phyloP scores from a whole-genome alignment of 257 asterid species.

The Ajuga chamaepitys region DNA sequence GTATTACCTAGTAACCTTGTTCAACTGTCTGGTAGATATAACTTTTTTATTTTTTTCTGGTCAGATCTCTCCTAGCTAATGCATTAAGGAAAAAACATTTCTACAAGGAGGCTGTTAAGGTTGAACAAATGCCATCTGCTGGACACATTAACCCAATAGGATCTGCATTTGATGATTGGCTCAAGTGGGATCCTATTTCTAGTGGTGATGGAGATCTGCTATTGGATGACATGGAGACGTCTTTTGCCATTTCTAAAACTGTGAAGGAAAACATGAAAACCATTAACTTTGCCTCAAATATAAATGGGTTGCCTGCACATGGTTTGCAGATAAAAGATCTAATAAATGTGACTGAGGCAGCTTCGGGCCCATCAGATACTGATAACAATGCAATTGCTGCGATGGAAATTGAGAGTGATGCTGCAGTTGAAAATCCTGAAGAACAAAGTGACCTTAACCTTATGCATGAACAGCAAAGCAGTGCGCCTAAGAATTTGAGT shows the following conservation, averaged over 20 bases:
- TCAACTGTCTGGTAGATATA: not conserved
- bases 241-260: conserved; percentile 40
- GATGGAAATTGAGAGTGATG: conserved; percentile 28
- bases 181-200: conserved; percentile 87
- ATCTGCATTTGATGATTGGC: conserved; percentile 55
- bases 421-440: conserved; percentile 29
- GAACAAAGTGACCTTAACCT: conserved; percentile 13
- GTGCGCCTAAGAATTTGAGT: not conserved
- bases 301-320: conserved; percentile 60
- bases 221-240: conserved; percentile 76
- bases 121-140: conserved; percentile 52
- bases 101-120: conserved; percentile 68
- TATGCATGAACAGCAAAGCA: conserved; percentile 12
- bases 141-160: conserved; percentile 25
- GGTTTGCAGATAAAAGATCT: conserved; percentile 61
- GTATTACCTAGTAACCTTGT: not conserved
- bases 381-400: conserved; percentile 12
- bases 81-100: conserved; percentile 65
- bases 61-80: conserved; percentile 64
- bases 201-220: conserved; percentile 91
- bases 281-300: conserved; percentile 39
- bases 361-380: conserved; percentile 18
- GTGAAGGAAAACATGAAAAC: conserved; percentile 35
- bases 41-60: conserved; percentile 1
- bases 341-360: conserved; percentile 11